Base-by-base conservation (phyloP, 106 monocot species). In the Platanthera zijinensis region DNA sequence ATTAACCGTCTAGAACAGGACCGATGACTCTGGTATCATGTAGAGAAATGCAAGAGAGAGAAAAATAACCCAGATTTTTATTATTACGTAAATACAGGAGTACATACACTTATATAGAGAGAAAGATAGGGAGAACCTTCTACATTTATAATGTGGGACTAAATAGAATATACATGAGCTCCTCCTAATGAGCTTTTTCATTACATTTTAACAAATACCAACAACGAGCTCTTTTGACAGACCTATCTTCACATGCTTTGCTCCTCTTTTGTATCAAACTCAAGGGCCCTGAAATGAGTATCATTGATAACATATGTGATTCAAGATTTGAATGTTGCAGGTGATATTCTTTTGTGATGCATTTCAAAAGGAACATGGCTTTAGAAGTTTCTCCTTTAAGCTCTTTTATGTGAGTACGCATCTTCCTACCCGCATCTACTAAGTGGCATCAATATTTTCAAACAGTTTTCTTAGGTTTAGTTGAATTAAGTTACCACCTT, bases 351-450 rank as follows among this genome's bases (percentile, higher is more conserved):
- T 78, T 10, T 76, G 82, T 57, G 76, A 62, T 69, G 32, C 83
- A 25, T 0, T 84, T 57, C 78, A 82, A 50, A 86, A 62, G 59
- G 82, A 88, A 32, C 78, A 82, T 78, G 85, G 87, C 50, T 82
- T 84, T 52, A 67, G 63, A 79, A 80, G 74, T 70, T 28, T 18
- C 39, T 83, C 69, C 17, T 46, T 49, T 6, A 86, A 89, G 81
- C 6, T 90, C 17, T 80, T 85, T 63, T 85, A 85, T 80, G 92
- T 92, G 73, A 85, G 92, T 85, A 48, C 10, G 28, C 47, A 69
- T 53, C 10, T 12, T 66, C 68, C 48, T 82, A 7, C 17, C 69
- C 51, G 10, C 66, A 30, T 7, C 66, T 30, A 66, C 30, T 19
- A 30, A 11, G 8, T 66, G 28, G 5, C 10, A 59, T 59, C 5